Evolutionary conservation across 805 yeast species (phyloP), one percentile per base, ranked within the genome.

Genomic region (Saturnispora besseyi): DNA sequence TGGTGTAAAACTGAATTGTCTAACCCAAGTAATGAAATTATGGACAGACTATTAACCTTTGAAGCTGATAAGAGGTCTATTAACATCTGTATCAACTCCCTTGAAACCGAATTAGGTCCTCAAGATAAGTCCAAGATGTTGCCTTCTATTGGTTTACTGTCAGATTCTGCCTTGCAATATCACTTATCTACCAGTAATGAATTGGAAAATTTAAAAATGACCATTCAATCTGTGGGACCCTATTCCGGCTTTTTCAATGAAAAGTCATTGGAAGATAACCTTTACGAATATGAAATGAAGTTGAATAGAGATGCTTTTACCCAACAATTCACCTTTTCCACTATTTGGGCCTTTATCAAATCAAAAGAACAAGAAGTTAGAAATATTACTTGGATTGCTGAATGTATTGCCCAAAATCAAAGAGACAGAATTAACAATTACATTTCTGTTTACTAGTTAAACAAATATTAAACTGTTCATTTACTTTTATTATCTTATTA

Each of bases 351-450:
- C 6, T 93, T 96, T 95, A 78, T 95, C 63, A 85, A 88, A 68
- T 84, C 96, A 15, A 86, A 85, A 62, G 99, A 93, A 69, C 99
- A 95, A 70, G 99, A 93, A 68, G 81, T 95, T 52, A 79, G 99
- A 69, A 93, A 93, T 66, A 84, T 93, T 57, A 88, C 98, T n/a
- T 93, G 99, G 99, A 91, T 93, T 51, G 96, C 98, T 45, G 99
- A 93, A 72, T 93, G 99, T 74, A 93, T 93, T 71, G 96, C 98
- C 31, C 99, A 95, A 68, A 90, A 89, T 65, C 99, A 93, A 75
- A 87, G 89, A 72, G 95, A 87, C 64, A 80, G 96, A 67, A 87
- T 93, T 57, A 82, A 84, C 60, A 87, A 87, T 66, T 95, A 89
- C 66, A 89, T 95, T 53, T 74, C 95, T 41, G 96, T 91, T 38